Evolutionary conservation across 2,329 filamentous ascomycete species (phyloP).

Genomic region (Fusarium nematophilum): DNA sequence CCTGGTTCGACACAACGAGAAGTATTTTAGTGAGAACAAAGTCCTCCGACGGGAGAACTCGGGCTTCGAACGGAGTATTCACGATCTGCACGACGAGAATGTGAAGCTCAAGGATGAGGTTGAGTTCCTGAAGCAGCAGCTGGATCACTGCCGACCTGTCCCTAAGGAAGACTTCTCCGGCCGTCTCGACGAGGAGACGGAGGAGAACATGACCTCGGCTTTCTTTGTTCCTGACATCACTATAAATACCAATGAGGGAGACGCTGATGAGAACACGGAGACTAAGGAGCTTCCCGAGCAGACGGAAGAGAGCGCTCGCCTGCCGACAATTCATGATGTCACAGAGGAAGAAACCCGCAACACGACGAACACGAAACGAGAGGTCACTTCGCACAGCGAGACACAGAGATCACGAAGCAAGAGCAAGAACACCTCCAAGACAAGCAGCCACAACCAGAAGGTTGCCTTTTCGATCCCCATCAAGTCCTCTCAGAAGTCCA

Average conservation of each 20-base stretch:
- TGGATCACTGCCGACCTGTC: conserved; percentile 55
- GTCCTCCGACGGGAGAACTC: conserved; percentile 60
- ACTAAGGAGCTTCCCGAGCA: conserved; percentile 48
- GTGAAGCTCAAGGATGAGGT: conserved; percentile 61
- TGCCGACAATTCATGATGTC: conserved; percentile 43
- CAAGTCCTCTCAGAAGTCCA: conserved; percentile 44
- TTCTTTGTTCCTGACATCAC: conserved; percentile 70
- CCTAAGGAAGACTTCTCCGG: conserved; percentile 52
- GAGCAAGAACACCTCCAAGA: conserved; percentile 41
- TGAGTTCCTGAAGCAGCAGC: conserved; percentile 57
- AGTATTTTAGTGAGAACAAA: conserved; percentile 66
- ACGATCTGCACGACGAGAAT: conserved; percentile 59
- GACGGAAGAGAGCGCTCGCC: conserved; percentile 48
- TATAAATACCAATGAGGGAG: conserved; percentile 51
- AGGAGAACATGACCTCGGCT: conserved; percentile 69
- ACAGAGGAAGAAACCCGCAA: conserved; percentile 44
- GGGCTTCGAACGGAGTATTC: conserved; percentile 58
- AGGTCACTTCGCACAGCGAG: conserved; percentile 45
- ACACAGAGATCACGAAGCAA: conserved; percentile 45
- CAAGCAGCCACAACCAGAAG: conserved; percentile 47
- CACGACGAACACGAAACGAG: conserved; percentile 45
- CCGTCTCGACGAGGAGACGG: conserved; percentile 51
- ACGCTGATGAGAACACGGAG: conserved; percentile 46
- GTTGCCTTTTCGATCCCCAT: conserved; percentile 57
- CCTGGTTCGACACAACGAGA: conserved; percentile 66